Evolutionary conservation across 352 stramenopile genomes (phyloP).

Genomic region (Globisporangium canariense): DNA sequence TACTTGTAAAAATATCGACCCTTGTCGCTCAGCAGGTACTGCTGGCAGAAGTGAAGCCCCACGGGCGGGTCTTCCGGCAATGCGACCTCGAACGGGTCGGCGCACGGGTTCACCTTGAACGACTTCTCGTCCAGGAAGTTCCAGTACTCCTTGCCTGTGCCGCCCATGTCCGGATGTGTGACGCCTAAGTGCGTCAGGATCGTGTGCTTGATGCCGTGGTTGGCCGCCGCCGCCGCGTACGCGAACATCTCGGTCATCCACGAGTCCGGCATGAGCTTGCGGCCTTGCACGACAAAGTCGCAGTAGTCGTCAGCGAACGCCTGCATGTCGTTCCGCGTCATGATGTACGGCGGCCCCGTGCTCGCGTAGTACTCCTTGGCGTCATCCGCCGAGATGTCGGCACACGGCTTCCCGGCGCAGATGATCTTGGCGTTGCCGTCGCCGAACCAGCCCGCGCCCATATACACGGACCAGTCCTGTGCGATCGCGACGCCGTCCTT

Average conservation of each 20-base stretch:
- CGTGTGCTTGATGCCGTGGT: constrained; percentile 33
- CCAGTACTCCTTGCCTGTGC: constrained; percentile 20
- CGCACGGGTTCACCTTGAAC: constrained; percentile 21
- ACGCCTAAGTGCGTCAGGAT: constrained; percentile 22
- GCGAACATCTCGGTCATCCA: constrained; percentile 39
- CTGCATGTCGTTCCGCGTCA: constrained; percentile 27
- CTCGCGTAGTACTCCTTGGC: constrained; percentile 25
- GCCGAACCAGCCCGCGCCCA: constrained; percentile 7
- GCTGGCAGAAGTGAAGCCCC: constrained; percentile 28
- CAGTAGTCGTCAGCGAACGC: constrained; percentile 29
- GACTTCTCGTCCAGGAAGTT: constrained; percentile 12
- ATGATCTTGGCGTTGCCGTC: constrained; percentile 10
- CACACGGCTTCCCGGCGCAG: constrained; percentile 18
- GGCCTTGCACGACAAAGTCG: constrained; percentile 18
- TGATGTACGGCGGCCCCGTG: constrained; percentile 32
- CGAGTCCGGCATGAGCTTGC: constrained; percentile 14
- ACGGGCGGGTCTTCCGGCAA: constrained; percentile 20
- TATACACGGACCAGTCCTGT: constrained; percentile 20
- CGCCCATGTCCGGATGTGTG: constrained; percentile 20
- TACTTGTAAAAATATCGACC: constrained; percentile 59
- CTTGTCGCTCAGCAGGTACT: constrained; percentile 24
- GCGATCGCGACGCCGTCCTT: constrained; percentile 23
- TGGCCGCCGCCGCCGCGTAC: constrained; percentile 23
- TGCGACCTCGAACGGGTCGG: constrained; percentile 13
- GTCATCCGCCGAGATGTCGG: constrained; percentile 12